Conservation (phyloP, 352 stramenopile genomes). For the Hyaloperonospora arabidopsidis region DNA sequence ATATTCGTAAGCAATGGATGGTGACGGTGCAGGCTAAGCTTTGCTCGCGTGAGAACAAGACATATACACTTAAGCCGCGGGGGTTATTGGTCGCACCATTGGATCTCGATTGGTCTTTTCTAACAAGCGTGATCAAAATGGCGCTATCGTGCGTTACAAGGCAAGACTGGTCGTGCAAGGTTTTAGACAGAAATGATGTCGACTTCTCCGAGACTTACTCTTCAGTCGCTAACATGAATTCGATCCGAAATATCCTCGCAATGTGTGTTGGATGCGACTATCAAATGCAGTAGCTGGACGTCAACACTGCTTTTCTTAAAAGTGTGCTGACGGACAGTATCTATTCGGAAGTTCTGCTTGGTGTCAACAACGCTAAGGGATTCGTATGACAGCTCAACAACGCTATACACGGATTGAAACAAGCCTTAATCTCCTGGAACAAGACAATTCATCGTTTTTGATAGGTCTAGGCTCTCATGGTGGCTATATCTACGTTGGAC, state of each 20-base stretch:
- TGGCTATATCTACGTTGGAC: too few relatives aligned
- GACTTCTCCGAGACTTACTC: conserved; percentile 13
- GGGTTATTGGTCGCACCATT: neutral
- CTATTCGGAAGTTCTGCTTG: conserved; percentile 5
- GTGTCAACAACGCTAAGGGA: neutral
- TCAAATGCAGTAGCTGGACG: conserved; percentile 4
- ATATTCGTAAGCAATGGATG: neutral
- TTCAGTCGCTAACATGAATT: conserved; percentile 10
- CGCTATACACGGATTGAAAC: conserved; percentile 17
- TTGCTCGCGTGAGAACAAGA: neutral
- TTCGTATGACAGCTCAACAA: conserved; percentile 10
- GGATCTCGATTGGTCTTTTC: neutral
- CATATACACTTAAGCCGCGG: neutral
- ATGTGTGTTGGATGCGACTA: neutral
- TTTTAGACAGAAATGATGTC: conserved; percentile 4
- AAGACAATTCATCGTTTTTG: conserved; percentile 21
- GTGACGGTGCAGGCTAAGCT: neutral
- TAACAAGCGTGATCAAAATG: conserved; percentile 3
- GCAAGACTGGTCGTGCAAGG: neutral
- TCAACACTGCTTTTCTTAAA: conserved; percentile 7
- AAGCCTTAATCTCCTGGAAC: conserved; percentile 19
- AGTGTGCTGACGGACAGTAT: conserved; percentile 1
- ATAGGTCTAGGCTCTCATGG: conserved; percentile 4
- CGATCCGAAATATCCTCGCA: conserved; percentile 5
- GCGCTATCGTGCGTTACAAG: neutral